A percentile compares a stretch with the other conserved stretches of the same genome.
Evolutionary conservation across 129 eudicot genomes (phyloP).

Genomic region (Escallonia herrerae): DNA sequence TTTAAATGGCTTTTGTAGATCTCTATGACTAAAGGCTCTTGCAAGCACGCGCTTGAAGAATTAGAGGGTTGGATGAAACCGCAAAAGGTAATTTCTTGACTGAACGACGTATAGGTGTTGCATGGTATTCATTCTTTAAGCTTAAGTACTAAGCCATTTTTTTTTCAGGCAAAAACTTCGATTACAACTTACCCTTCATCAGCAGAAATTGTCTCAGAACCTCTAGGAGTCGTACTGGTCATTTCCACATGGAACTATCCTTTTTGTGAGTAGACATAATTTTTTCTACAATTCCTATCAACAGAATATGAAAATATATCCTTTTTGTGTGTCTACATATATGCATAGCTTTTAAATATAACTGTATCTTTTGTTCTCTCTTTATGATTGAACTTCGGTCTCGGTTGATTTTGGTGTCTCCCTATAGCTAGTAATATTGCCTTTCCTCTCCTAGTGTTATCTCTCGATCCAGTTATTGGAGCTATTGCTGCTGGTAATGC

Average conservation of each 20-base stretch:
- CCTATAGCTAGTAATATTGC: too few relatives aligned
- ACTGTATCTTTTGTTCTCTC: not conserved
- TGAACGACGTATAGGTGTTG: not conserved
- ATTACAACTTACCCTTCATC: slow-evolving; percentile 30
- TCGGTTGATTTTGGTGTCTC: not conserved
- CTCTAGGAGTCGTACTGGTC: slow-evolving; percentile 33
- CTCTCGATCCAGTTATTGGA: slow-evolving; percentile 38
- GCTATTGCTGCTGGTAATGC: slow-evolving; percentile 42
- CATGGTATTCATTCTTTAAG: too few relatives aligned
- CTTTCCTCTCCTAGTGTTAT: slow-evolving; percentile 19
- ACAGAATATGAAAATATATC: too few relatives aligned
- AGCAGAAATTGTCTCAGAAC: slow-evolving; percentile 37
- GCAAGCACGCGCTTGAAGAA: slow-evolving; percentile 21
- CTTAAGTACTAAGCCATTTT: not conserved
- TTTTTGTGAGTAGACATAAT: slow-evolving; percentile 21
- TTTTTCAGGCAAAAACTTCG: slow-evolving; percentile 23
- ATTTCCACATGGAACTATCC: slow-evolving; percentile 46
- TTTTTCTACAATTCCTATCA: too few relatives aligned
- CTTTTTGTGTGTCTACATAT: not conserved
- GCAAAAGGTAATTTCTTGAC: slow-evolving; percentile 17
- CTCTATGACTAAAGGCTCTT: slow-evolving; percentile 16
- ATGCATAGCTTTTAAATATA: not conserved
- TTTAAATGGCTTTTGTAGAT: slow-evolving; percentile 11
- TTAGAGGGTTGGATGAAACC: slow-evolving; percentile 35
- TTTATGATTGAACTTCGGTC: not conserved